Evolutionary conservation across 2,329 filamentous ascomycete genomes (phyloP).

Genomic region (Apiospora arundinis): DNA sequence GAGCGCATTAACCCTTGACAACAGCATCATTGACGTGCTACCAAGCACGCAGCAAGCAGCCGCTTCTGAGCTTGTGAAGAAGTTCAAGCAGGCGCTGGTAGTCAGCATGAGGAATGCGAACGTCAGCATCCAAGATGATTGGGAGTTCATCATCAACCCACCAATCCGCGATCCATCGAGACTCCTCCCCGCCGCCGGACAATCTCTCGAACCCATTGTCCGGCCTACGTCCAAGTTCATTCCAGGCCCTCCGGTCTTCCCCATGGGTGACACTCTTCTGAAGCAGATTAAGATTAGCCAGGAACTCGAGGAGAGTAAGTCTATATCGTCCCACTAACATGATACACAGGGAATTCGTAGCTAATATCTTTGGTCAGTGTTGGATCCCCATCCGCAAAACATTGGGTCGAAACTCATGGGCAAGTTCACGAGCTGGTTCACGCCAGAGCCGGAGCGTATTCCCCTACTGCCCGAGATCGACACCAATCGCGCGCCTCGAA

Average conservation of each 20-base stretch:
- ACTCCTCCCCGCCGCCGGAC: not conserved
- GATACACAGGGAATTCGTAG: too few species aligned
- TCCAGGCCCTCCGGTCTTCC: constrained; percentile 42
- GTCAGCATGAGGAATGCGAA: not conserved
- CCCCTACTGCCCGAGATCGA: constrained; percentile 34
- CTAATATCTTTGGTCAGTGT: constrained; percentile 11
- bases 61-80: not conserved
- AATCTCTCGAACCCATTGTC: constrained; percentile 28
- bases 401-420: constrained; percentile 1
- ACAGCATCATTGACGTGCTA: constrained; percentile 2
- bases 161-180: not conserved
- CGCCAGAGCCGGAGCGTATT: constrained; percentile 23
- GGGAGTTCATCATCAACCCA: not conserved
- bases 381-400: constrained; percentile 9
- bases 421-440: constrained; percentile 21
- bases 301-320: constrained; percentile 36
- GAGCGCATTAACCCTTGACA: not conserved
- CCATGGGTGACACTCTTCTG: constrained; percentile 46
- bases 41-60: constrained; percentile 5
- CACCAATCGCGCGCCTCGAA: constrained; percentile 31
- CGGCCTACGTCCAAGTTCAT: constrained; percentile 33
- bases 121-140: not conserved
- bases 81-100: constrained; percentile 14
- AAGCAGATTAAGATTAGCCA: constrained; percentile 40
- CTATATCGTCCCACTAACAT: not conserved